Base-by-base conservation (phyloP, 1,139 yeast genomes). In the Geotrichum fermentans region DNA sequence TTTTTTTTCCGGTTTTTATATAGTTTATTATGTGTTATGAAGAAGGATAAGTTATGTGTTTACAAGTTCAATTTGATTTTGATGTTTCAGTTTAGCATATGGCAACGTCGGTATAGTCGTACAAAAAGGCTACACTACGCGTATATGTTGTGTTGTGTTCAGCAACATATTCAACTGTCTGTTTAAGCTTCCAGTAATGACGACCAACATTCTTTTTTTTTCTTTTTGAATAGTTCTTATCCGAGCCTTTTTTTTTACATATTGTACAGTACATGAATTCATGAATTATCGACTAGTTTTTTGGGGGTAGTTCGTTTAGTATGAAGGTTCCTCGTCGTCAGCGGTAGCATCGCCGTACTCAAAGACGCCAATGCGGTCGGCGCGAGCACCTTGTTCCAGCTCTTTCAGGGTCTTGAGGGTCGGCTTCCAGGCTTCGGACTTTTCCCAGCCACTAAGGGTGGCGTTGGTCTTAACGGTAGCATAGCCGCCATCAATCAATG, bases 261-360 rank as follows among this genome's bases (percentile, higher is more conserved):
- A n/a, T n/a, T n/a, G n/a, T n/a, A n/a, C n/a, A n/a, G n/a, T n/a
- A n/a, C n/a, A n/a, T n/a, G n/a, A n/a, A n/a, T n/a, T n/a, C n/a
- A n/a, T n/a, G n/a, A n/a, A n/a, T n/a, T n/a, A n/a, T n/a, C n/a
- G n/a, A n/a, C n/a, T n/a, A n/a, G n/a, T n/a, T n/a, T n/a, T n/a
- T n/a, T n/a, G n/a, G n/a, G n/a, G n/a, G n/a, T n/a, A n/a, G n/a
- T n/a, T n/a, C n/a, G n/a, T n/a, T n/a, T n/a, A n/a, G n/a, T n/a
- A n/a, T 10, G 10, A 24, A 10, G 28, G 8, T 51, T 42, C 49
- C 26, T 56, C 57, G 21, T 82, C 88, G 48, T 80, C 84, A 49
- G 74, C 80, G 18, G 83, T 74, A 45, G 83, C 78, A 61, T 84
- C 92, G 46, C 95, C 95, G 59, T 80, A 82, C 65, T 83, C 83